Percentiles rank a stretch among this genome's conserved stretches.
phyloP scores from a whole-genome alignment of 2,329 filamentous ascomycete genomes.

The Aspergillus vadensis region DNA sequence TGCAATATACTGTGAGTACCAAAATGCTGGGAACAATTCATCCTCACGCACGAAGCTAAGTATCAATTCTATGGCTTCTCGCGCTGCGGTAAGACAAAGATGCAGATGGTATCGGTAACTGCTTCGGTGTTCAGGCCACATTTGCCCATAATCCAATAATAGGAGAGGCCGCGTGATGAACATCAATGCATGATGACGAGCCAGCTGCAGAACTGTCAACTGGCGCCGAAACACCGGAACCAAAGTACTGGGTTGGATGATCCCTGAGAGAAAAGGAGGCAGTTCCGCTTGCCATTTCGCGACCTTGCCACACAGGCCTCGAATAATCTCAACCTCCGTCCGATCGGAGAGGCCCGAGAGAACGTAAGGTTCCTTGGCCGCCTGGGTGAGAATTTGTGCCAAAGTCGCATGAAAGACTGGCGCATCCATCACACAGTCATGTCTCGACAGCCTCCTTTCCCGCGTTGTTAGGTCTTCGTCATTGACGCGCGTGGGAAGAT shows the following conservation, averaged over 20 bases:
- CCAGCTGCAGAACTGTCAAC: slow-evolving; percentile 24
- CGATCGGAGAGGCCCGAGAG: slow-evolving; percentile 16
- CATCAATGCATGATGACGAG: slow-evolving; percentile 25
- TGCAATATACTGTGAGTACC: slow-evolving; percentile 29
- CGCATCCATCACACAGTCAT: slow-evolving; percentile 29
- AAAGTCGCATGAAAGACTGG: slow-evolving; percentile 24
- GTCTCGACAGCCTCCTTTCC: slow-evolving; percentile 3
- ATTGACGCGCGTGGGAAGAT: slow-evolving; percentile 44
- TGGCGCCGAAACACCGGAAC: slow-evolving; percentile 25
- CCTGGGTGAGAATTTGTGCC: slow-evolving; percentile 22
- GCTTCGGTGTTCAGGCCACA: slow-evolving; percentile 21
- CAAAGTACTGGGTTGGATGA: slow-evolving; percentile 24
- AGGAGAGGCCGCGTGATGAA: slow-evolving; percentile 24
- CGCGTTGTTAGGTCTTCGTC: slow-evolving; percentile 21
- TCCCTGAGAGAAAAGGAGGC: slow-evolving; percentile 21
- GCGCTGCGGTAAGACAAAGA: slow-evolving; percentile 20
- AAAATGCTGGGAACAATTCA: slow-evolving; percentile 26
- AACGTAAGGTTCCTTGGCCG: slow-evolving; percentile 25
- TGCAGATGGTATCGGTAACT: slow-evolving; percentile 16
- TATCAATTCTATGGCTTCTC: slow-evolving; percentile 23
- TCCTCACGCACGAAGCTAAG: slow-evolving; percentile 25
- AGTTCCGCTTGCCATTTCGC: slow-evolving; percentile 19
- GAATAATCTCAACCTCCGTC: slow-evolving; percentile 15
- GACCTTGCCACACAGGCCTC: slow-evolving; percentile 14
- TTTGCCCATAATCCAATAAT: slow-evolving; percentile 22